Evolutionary conservation across 2,329 filamentous ascomycete species (phyloP).

Genomic region (Fusarium concolor): DNA sequence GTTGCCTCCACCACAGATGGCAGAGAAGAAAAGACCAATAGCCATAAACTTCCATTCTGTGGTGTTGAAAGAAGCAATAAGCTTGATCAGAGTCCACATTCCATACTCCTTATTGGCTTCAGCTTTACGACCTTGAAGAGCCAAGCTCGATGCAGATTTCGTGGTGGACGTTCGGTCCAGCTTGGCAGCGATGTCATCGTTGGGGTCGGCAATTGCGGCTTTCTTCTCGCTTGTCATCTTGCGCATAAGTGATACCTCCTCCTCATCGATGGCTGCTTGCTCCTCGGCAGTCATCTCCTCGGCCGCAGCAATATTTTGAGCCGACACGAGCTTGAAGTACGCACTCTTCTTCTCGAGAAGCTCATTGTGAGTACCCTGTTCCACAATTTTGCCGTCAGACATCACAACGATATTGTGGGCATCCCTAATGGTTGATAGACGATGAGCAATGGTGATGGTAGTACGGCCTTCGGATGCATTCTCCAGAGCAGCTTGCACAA

Average conservation of each 20-base stretch:
- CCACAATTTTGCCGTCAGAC: constrained; percentile 84
- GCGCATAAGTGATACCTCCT: constrained; percentile 64
- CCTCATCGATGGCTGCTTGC: constrained; percentile 60
- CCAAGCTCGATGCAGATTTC: constrained; percentile 75
- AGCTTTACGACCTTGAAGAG: constrained; percentile 67
- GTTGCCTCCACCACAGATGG: constrained; percentile 84
- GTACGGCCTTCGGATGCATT: constrained; percentile 87
- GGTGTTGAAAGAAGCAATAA: constrained; percentile 84
- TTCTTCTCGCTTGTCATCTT: constrained; percentile 58
- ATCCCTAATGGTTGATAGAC: constrained; percentile 91
- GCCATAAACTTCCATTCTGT: constrained; percentile 78
- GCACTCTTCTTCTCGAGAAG: constrained; percentile 77
- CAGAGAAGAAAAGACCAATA: constrained; percentile 76
- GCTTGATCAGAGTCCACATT: constrained; percentile 79
- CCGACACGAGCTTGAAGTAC: constrained; percentile 87
- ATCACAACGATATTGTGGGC: constrained; percentile 98
- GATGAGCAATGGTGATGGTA: constrained; percentile 95
- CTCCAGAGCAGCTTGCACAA: constrained; percentile 93
- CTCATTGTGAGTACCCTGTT: constrained; percentile 89
- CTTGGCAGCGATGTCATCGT: constrained; percentile 70
- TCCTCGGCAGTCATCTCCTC: constrained; percentile 66
- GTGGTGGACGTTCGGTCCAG: constrained; percentile 66
- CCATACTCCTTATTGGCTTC: constrained; percentile 70
- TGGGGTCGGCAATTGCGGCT: constrained; percentile 64
- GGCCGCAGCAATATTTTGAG: constrained; percentile 80